A percentile compares a stretch with the other conserved stretches of the same genome.
phyloP scores from a whole-genome alignment of 2,329 filamentous ascomycete species.

The Microdochium bolleyi region DNA sequence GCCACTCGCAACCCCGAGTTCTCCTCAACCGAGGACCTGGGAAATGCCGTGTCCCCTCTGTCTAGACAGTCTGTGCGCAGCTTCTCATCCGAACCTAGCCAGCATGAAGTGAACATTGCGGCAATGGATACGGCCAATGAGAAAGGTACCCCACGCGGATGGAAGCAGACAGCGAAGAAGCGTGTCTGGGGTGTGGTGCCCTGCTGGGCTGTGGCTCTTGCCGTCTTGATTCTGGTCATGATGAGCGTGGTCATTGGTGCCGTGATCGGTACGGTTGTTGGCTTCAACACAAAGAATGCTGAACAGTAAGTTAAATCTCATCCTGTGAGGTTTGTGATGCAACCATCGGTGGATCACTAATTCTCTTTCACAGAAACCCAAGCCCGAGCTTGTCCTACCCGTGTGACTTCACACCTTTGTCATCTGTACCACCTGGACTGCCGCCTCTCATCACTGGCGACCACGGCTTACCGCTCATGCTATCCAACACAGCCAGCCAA shows the following conservation, averaged over 20 bases:
- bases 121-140: conserved; percentile 40
- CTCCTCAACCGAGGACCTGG: conserved; percentile 47
- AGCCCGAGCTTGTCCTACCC: conserved; percentile 5
- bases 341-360: neutral
- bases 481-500: conserved; percentile 38
- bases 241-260: conserved; percentile 49
- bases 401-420: conserved; percentile 42
- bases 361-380: neutral
- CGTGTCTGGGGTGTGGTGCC: conserved; percentile 53
- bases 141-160: conserved; percentile 33
- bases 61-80: conserved; percentile 46
- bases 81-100: conserved; percentile 40
- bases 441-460: conserved; percentile 44
- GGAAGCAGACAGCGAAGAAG: conserved; percentile 44
- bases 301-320: neutral
- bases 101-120: conserved; percentile 46
- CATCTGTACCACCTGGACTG: conserved; percentile 40
- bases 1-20: conserved; percentile 57
- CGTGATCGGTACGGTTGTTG: conserved; percentile 41
- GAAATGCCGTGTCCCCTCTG: conserved; percentile 28
- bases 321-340: neutral
- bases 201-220: conserved; percentile 51
- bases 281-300: neutral
- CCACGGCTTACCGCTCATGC: conserved; percentile 45
- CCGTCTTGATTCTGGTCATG: conserved; percentile 38